Evolutionary conservation across 2,329 filamentous ascomycete genomes (phyloP), one percentile per base, ranked within the genome.

Genomic region (Pseudocercospora crystallina): DNA sequence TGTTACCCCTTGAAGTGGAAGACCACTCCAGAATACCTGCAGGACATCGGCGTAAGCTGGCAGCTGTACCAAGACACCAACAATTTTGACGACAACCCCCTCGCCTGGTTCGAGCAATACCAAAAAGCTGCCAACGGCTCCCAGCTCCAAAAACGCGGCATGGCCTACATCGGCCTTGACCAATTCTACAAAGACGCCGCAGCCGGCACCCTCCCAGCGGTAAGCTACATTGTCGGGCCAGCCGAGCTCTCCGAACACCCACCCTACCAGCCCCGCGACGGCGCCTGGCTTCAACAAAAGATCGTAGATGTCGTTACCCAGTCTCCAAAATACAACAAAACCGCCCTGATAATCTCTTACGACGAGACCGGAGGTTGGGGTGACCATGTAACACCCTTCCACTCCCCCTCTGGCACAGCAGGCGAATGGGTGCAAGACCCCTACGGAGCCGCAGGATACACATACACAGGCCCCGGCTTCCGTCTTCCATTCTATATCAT

Each of bases 1-100:
- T 81, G 78, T 60, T 79, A 78, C 43, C 78, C 78, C 0, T 66
- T 80, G 13, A 76, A 77, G 50, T 81, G 78, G 78, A 77, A 77
- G 45, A 61, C 56, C 69, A 72, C 8, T 71, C 75, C 39, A 70
- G 1, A 78, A 75, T 50, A 72, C 78, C 49, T 78, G 77, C 59
- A 80, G 78, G 59, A 76, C 73, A 12, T 72, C 76, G 14, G 72
- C 20, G 53, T 60, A 8, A 45, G 29, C 1, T 81, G 79, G 79
- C 72, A 56, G 37, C 44, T 56, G 1, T 80, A 70, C 57, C 77
- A 80, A 58, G 79, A 54, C 17, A 38, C 42, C 29, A 36, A 47
- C 29, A 47, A 54, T 39, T 51, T 51, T 43, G 51, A 54, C 36
- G 79, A 81, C 60, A 81, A 80, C 60, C 73, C 77, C 0, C 67